These are phyloP conservation scores for Sclerotinia subarctica DNA, from an alignment of 2,329 filamentous ascomycete genomes.

Conservation along the genomic window DNA sequence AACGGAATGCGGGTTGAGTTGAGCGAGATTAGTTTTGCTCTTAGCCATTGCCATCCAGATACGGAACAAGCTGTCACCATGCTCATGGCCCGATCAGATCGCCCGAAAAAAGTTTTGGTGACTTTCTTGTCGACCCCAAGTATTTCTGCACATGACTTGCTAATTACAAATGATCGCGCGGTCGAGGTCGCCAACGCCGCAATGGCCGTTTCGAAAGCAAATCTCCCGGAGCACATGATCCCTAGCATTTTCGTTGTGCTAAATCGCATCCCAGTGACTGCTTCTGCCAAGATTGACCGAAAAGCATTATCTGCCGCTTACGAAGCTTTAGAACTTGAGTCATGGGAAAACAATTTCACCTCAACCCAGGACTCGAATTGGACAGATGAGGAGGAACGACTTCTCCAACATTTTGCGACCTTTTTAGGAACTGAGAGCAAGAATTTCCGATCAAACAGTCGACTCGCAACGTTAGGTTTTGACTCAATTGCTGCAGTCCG, in stretches of 20 bases:
- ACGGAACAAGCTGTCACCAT: conserved; percentile 42
- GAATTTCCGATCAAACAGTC: background rate
- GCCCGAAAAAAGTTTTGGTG: conserved; percentile 35
- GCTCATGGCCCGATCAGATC: conserved; percentile 40
- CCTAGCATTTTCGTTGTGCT: conserved; percentile 23
- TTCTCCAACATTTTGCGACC: background rate
- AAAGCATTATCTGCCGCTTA: conserved; percentile 7
- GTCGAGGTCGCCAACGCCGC: conserved; percentile 18
- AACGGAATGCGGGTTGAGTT: conserved; percentile 63
- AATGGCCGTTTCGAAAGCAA: background rate
- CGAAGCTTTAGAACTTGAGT: background rate
- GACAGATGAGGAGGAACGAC: conserved; percentile 2
- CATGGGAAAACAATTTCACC: conserved; percentile 11
- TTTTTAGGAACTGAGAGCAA: conserved; percentile 3
- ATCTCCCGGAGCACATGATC: conserved; percentile 28
- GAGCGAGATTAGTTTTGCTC: conserved; percentile 44
- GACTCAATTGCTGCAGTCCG: conserved; percentile 12
- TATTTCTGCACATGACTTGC: background rate
- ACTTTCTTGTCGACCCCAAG: conserved; percentile 8
- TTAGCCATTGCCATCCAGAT: conserved; percentile 22
- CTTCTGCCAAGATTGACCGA: conserved; percentile 28
- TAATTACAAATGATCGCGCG: background rate
- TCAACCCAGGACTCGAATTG: background rate
- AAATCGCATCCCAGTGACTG: conserved; percentile 20
- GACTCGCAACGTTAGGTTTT: conserved; percentile 5